A percentile compares a stretch with the other conserved stretches of the same genome.
These are phyloP conservation scores for Hevea brasiliensis DNA, from an alignment of 345 rosid genomes.

Conservation along the genomic window DNA sequence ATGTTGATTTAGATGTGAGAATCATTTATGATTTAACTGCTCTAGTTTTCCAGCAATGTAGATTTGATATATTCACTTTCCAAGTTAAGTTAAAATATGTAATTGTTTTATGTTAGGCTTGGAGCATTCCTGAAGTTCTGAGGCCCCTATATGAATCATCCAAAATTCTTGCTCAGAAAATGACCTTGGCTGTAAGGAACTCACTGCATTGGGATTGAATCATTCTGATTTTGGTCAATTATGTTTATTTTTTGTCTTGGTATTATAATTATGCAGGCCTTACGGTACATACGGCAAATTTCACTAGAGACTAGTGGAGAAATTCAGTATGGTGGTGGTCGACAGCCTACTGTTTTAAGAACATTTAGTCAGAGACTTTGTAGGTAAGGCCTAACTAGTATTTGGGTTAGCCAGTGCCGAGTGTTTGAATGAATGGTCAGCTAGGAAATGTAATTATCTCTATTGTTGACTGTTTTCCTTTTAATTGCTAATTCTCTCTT, in stretches of 20 bases:
- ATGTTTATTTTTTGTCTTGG: conserved; percentile 2
- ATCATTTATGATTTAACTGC: background rate
- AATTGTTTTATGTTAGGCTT: conserved; percentile 44
- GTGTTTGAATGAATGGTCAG: background rate
- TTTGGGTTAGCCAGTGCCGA: background rate
- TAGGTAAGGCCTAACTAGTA: conserved; percentile 45
- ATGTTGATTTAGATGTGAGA: conserved; percentile 90
- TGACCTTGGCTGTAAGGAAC: conserved; percentile 83
- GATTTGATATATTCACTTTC: background rate
- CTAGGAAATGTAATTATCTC: background rate
- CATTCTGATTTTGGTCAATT: background rate
- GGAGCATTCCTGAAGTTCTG: conserved; percentile 93
- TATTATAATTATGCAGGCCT: conserved; percentile 47
- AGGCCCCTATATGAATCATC: conserved; percentile 95
- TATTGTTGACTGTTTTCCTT: background rate
- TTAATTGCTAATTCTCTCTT: background rate
- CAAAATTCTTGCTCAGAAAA: conserved; percentile 91
- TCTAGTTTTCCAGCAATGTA: background rate
- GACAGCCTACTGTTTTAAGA: conserved; percentile 92
- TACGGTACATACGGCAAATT: conserved; percentile 81
- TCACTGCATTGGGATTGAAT: background rate
- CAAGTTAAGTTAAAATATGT: background rate
- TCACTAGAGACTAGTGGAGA: conserved; percentile 94
- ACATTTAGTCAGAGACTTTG: conserved; percentile 92
- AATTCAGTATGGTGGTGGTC: conserved; percentile 88